Base-by-base conservation (phyloP, 306 rosid species). In the Spatholobus suberectus region DNA sequence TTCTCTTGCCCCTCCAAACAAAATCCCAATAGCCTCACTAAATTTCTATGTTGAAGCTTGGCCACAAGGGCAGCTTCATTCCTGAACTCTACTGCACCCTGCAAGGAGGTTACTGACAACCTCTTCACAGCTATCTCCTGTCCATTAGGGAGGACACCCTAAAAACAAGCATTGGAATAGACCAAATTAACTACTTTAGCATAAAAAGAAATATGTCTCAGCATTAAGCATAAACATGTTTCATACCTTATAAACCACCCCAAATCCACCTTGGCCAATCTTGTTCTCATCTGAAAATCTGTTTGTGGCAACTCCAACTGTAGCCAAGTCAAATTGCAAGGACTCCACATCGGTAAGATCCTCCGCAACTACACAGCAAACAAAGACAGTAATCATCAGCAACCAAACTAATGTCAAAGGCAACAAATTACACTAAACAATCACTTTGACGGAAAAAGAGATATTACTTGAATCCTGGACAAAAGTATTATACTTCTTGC, bases 11-110 rank as follows among this genome's bases (percentile, higher is more conserved):
- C 89, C 73, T 88, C 82, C 78, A 87, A 76, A 83, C 94, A 92
- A 66, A 82, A 92, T 70, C 96, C 94, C 20, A 85, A 68, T 20
- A 92, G 83, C 62, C 88, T 86, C 44, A 84, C 89, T 27, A 92
- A 86, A 82, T 88, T 92, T 83, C 86, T 90, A 21, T 88, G 94
- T 40, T 92, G 96, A 82, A 90, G 96, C 40, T 88, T 90, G 51
- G 87, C 83, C 47, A 92, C 86, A 72, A 92, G 85, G 49, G 78
- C 20, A 75, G 86, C 92, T 79, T 92, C 96, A 81, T 81, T 92
- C 73, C 79, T 90, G 87, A 90, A 92, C 80, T 89, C 91, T 77
- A 71, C 78, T 63, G 80, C 77, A 9, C 95, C 95, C 84, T 91
- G 95, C 76, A 81, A 67, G 4, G 95, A 93, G 29, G 76, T 85